Percentiles rank a stretch among this genome's conserved stretches.
Conservation (phyloP, 2,329 filamentous ascomycete species). For the Paecilomyces sp. region DNA sequence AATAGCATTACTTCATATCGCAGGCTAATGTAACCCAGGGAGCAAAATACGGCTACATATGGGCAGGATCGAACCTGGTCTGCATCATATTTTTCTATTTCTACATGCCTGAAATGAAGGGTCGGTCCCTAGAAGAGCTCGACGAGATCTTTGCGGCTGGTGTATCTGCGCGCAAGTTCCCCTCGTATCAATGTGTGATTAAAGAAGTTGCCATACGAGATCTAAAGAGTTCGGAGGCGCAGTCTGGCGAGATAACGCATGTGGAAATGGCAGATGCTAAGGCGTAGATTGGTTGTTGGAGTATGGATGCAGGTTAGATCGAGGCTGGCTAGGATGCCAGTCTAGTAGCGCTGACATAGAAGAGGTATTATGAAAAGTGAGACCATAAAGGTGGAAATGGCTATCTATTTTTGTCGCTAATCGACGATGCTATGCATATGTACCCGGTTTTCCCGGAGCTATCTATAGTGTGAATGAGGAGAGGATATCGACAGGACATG, state of each 20-base stretch:
- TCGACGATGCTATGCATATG: not conserved
- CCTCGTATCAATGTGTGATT: conserved; percentile 11
- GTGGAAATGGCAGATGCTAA: not conserved
- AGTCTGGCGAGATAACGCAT: not conserved
- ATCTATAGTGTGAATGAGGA: not conserved
- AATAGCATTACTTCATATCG: too few relatives aligned
- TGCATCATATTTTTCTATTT: conserved; percentile 15
- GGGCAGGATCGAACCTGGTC: conserved; percentile 10
- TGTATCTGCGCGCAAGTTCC: conserved; percentile 12
- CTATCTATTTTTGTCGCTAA: not conserved
- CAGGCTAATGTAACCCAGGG: conserved; percentile 5
- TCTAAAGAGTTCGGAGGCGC: not conserved
- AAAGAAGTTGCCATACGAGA: conserved; percentile 5
- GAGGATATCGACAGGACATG: not conserved
- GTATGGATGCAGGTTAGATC: not conserved
- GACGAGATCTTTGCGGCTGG: conserved; percentile 20
- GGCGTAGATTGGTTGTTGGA: not conserved
- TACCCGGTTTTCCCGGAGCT: not conserved
- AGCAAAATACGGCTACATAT: conserved; percentile 20
- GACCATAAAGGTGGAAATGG: not conserved
- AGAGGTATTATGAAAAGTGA: not conserved
- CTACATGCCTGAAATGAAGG: conserved; percentile 24
- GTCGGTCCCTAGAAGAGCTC: conserved; percentile 23
- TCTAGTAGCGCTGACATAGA: not conserved
- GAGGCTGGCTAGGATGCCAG: not conserved